These are phyloP conservation scores for Calonectria naviculata DNA, from an alignment of 2,329 filamentous ascomycete genomes.

Conservation along the genomic window DNA sequence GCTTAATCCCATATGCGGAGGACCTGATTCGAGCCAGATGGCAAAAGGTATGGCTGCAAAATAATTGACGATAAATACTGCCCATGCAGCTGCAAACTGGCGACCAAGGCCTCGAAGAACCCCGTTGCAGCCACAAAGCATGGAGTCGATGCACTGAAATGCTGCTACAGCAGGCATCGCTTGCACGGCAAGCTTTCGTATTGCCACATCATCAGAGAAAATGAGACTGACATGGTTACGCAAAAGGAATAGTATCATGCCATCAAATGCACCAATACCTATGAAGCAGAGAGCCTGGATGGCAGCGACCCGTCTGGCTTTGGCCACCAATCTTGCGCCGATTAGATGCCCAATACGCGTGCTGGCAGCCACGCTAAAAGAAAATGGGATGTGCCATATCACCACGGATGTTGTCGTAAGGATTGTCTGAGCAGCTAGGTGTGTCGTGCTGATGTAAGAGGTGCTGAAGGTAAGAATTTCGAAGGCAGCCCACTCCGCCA, in stretches of 20 bases:
- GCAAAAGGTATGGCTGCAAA: constrained; percentile 50
- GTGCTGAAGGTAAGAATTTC: constrained; percentile 58
- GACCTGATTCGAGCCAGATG: constrained; percentile 51
- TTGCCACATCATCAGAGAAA: constrained; percentile 8
- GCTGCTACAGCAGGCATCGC: constrained; percentile 19
- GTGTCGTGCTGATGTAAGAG: constrained; percentile 54
- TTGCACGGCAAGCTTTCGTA: constrained; percentile 8
- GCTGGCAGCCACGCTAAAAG: constrained; percentile 53
- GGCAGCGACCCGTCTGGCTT: constrained; percentile 44
- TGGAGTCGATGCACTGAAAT: constrained; percentile 25
- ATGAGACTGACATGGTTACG: constrained; percentile 11
- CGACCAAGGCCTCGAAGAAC: constrained; percentile 52
- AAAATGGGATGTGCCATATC: constrained; percentile 57
- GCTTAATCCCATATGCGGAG: constrained; percentile 40
- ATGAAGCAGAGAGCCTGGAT: constrained; percentile 48
- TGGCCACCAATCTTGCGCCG: constrained; percentile 47
- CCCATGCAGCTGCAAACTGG: constrained; percentile 50
- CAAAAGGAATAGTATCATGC: constrained; percentile 33
- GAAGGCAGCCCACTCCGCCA: constrained; percentile 56
- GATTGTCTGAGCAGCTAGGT: constrained; percentile 55
- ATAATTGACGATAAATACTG: constrained; percentile 51
- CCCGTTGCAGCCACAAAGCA: constrained; percentile 45
- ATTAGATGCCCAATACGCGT: constrained; percentile 56
- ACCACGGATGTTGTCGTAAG: constrained; percentile 53
- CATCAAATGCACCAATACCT: constrained; percentile 47